These are phyloP conservation scores for Erythrophleum fordii DNA, from an alignment of 306 rosid species.

Conservation along the genomic window DNA sequence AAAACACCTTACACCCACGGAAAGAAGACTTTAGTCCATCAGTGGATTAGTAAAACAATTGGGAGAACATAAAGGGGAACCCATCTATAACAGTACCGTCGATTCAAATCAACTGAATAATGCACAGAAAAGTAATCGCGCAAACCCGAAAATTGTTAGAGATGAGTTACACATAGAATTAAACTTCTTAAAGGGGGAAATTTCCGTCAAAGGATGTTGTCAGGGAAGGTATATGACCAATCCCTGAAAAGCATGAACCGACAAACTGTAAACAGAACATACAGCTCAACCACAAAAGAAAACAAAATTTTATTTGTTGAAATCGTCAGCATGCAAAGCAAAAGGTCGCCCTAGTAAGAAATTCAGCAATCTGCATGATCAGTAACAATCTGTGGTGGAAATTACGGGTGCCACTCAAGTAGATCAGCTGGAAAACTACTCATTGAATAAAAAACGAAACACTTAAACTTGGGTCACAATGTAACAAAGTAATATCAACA, in stretches of 20 bases:
- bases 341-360: background rate
- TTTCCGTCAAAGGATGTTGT: background rate
- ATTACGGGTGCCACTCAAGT: conserved; percentile 5
- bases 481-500: conserved; percentile 5
- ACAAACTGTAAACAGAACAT: conserved; percentile 24
- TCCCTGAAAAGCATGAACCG: conserved; percentile 10
- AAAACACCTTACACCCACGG: background rate
- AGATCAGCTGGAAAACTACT: conserved; percentile 47
- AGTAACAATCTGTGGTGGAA: background rate
- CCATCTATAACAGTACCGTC: background rate
- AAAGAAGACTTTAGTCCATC: conserved; percentile 30
- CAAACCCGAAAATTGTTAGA: background rate
- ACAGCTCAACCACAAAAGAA: conserved; percentile 23
- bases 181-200: background rate
- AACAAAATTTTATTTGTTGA: background rate
- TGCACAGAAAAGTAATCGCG: background rate
- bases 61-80: background rate
- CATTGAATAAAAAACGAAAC: conserved; percentile 4
- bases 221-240: background rate
- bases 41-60: background rate
- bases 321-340: conserved; percentile 22
- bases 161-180: background rate
- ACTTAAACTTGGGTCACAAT: conserved; percentile 24
- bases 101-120: background rate
- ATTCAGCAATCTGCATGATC: conserved; percentile 31